Conservation (phyloP, 768 basidiomycete species). For the Dioszegia hungarica region DNA sequence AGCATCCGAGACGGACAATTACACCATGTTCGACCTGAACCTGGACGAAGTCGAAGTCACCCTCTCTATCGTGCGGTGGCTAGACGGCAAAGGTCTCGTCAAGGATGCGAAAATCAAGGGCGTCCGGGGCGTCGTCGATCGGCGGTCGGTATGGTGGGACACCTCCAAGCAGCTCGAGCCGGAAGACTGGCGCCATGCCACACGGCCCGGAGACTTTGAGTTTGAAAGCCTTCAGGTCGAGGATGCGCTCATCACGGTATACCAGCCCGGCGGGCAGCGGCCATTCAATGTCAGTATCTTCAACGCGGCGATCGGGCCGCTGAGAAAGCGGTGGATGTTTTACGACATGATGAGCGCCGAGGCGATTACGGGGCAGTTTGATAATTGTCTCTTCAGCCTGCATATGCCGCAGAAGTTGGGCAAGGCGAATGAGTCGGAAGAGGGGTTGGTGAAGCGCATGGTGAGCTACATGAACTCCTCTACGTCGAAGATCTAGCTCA, state of each 20-base stretch:
- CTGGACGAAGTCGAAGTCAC: conserved; percentile 95
- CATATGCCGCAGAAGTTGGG: conserved; percentile 83
- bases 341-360: conserved; percentile 93
- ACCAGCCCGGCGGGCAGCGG: conserved; percentile 87
- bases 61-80: conserved; percentile 81
- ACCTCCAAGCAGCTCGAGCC: conserved; percentile 75
- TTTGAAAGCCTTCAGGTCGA: conserved; percentile 83
- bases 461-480: conserved; percentile 52
- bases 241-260: conserved; percentile 87
- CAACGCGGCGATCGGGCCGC: conserved; percentile 73
- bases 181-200: conserved; percentile 68
- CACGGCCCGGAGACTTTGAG: conserved; percentile 80
- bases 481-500: not conserved
- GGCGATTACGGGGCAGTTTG: conserved; percentile 92
- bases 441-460: conserved; percentile 80
- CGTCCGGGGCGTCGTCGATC: conserved; percentile 87
- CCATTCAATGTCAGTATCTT: conserved; percentile 67
- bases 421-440: conserved; percentile 74
- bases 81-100: conserved; percentile 90
- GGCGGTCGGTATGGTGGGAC: conserved; percentile 80
- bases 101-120: conserved; percentile 88
- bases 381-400: conserved; percentile 93
- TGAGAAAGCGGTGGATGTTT: conserved; percentile 91
- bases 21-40: conserved; percentile 86
- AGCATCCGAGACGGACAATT: conserved; percentile 54